Conservation (phyloP, 2,329 filamentous ascomycete genomes). For the Fusarium praegraminearum region DNA sequence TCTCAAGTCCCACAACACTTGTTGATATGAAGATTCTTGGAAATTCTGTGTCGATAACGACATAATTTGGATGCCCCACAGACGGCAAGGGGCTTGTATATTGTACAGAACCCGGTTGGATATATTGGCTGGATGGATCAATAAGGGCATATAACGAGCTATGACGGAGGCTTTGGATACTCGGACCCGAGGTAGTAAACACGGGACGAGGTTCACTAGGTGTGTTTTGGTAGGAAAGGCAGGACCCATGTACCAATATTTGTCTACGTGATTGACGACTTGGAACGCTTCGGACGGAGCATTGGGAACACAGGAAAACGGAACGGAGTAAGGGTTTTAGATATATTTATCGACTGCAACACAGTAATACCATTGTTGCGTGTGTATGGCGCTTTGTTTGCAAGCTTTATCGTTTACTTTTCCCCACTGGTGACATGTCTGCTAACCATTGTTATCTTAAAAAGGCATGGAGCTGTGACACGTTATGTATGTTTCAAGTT, state of each 20-base stretch:
- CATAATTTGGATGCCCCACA: slow-evolving; percentile 2
- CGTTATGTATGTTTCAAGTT: neutral
- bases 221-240: slow-evolving; percentile 27
- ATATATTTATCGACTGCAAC: slow-evolving; percentile 14
- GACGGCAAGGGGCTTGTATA: slow-evolving; percentile 18
- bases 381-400: slow-evolving; percentile 10
- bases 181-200: slow-evolving; percentile 21
- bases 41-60: slow-evolving; percentile 13
- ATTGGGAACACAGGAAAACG: slow-evolving; percentile 29
- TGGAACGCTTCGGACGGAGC: slow-evolving; percentile 24
- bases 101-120: slow-evolving; percentile 16
- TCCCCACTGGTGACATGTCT: neutral
- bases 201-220: slow-evolving; percentile 11
- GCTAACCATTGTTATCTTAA: neutral
- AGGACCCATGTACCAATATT: slow-evolving; percentile 39
- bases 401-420: neutral
- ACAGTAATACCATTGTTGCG: slow-evolving; percentile 32
- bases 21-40: neutral
- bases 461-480: neutral
- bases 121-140: slow-evolving; percentile 17
- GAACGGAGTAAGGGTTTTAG: slow-evolving; percentile 26
- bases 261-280: slow-evolving; percentile 35
- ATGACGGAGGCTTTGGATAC: slow-evolving; percentile 35
- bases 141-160: slow-evolving; percentile 35
- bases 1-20: slow-evolving; percentile 15